Evolutionary conservation across 441 rosid species (phyloP), one percentile per base, ranked within the genome.

Genomic region (Brassica hybrid): DNA sequence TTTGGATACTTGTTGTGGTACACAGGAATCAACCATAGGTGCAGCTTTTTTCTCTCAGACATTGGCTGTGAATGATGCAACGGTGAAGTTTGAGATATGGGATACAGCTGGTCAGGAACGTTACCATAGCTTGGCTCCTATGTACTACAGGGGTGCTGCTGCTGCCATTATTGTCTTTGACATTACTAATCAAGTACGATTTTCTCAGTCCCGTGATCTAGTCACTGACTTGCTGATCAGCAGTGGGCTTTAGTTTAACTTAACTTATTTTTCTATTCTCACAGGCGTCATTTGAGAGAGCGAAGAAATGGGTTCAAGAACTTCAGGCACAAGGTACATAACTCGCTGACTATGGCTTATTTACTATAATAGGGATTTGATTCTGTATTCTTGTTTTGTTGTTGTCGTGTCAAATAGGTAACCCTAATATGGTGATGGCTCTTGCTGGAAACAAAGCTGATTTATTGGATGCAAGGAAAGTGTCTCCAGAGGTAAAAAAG

Each of bases 281-380:
- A 32, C 72, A 86, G 89, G 87, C 82, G 8, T 84, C 89, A 3
- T 84, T 79, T 81, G 80, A 81, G 54, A 79, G 87, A 76, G 89
- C 89, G 7, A 83, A 86, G 81, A 86, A 84, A 79, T 86, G 89
- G 89, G 89, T 84, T 58, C 81, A 81, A 57, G 89, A 86, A 77
- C 82, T 86, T 30, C 89, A 84, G 76, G 84, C 83, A 73, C 87
- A 84, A 81, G 89, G 89, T 86, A 27, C n/a, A n/a, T n/a, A n/a
- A n/a, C n/a, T n/a, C n/a, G n/a, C n/a, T 72, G 45, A 5, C 12
- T 52, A 13, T 38, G 48, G n/a, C n/a, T n/a, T 52, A 48, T 48
- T 23, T 4, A 16, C 9, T 11, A 5, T 30, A 19, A 36, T 14
- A 13, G 54, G 54, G 14, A 12, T 75, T 41, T 34, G 54, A 48